Base-by-base conservation (phyloP, 2,329 filamentous ascomycete species). In the Tolypocladium pustulatum region DNA sequence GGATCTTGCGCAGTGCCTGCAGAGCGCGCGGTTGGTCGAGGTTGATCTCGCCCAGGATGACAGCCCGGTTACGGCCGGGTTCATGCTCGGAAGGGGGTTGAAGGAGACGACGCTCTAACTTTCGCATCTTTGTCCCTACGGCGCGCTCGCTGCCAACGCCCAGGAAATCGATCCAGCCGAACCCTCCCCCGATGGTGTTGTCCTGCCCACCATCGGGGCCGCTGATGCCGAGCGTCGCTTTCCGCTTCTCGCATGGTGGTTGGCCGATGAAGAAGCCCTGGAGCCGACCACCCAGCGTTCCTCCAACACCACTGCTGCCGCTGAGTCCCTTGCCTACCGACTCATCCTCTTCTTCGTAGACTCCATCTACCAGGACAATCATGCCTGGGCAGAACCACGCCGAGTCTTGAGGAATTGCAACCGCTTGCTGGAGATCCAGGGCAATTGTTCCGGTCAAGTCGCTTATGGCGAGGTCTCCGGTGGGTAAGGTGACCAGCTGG, bases 151-250 rank as follows among this genome's bases (percentile, higher is more conserved):
- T 96, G 40, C 93, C 93, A 1, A 94, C 83, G 7, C 93, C 94
- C 1, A 97, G 78, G 68, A 97, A 99, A 71, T 97, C 94, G 57
- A 96, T 91, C 92, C 94, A 99, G 51, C 94, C 94, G 68, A 97
- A 97, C 0, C 90, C 90, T 59, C 89, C 89, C 34, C 87, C 88
- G 49, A 89, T 84, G 43, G 83, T 85, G 61, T 83, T 78, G 60
- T 83, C 81, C 25, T 77, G 74, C 13, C 80, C 79, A n/a, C 79
- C 78, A 27, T 85, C 82, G 2, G 76, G 79, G 20, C 79, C 81
- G 58, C 79, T 83, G 55, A 89, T 83, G 12, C 92, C 92, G 4
- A 97, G 77, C 0, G 91, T 94, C 15, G 84, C 82, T 55, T 87
- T 85, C 43, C 94, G 83, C 68, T 89, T 87, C 75, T 99, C 94